These are phyloP conservation scores for Pulveroboletus ravenelii DNA, from an alignment of 768 basidiomycete species.

Conservation along the genomic window DNA sequence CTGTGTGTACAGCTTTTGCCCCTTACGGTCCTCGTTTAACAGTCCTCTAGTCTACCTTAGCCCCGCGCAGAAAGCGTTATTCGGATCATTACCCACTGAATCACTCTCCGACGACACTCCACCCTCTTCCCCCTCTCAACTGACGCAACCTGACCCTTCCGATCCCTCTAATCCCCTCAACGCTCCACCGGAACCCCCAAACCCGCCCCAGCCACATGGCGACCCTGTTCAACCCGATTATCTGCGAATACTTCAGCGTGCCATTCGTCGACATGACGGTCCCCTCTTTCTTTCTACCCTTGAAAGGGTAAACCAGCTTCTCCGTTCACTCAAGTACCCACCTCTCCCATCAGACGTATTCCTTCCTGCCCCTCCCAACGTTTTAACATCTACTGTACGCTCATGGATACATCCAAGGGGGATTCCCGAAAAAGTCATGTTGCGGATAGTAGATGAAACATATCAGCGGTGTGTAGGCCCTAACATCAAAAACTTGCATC, in stretches of 20 bases:
- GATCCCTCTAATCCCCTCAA: conserved; percentile 30
- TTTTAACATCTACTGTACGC: conserved; percentile 41
- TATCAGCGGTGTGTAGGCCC: conserved; percentile 95
- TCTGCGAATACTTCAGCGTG: conserved; percentile 63
- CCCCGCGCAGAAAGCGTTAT: conserved; percentile 56
- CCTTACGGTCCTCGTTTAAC: conserved; percentile 4
- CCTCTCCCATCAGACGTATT: conserved; percentile 48
- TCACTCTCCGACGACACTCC: conserved; percentile 21
- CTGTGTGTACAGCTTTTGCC: conserved; percentile 41
- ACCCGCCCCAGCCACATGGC: conserved; percentile 20
- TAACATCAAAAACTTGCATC: conserved; percentile 70
- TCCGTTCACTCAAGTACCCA: conserved; percentile 66
- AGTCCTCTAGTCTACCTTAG: conserved; percentile 56
- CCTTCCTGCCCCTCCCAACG: conserved; percentile 41
- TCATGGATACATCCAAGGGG: conserved; percentile 44
- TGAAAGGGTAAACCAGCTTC: conserved; percentile 52
- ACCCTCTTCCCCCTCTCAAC: conserved; percentile 35
- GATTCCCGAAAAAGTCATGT: conserved; percentile 60
- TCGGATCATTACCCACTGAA: conserved; percentile 59
- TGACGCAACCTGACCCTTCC: conserved; percentile 29
- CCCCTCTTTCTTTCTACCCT: conserved; percentile 66
- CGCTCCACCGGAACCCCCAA: conserved; percentile 23
- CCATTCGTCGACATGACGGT: conserved; percentile 65
- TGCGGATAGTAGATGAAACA: conserved; percentile 81
- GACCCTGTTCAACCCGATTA: conserved; percentile 27